Percentiles rank a stretch among this genome's conserved stretches.
phyloP scores from a whole-genome alignment of 345 rosid genomes.

The Erysimum cheiranthoides region DNA sequence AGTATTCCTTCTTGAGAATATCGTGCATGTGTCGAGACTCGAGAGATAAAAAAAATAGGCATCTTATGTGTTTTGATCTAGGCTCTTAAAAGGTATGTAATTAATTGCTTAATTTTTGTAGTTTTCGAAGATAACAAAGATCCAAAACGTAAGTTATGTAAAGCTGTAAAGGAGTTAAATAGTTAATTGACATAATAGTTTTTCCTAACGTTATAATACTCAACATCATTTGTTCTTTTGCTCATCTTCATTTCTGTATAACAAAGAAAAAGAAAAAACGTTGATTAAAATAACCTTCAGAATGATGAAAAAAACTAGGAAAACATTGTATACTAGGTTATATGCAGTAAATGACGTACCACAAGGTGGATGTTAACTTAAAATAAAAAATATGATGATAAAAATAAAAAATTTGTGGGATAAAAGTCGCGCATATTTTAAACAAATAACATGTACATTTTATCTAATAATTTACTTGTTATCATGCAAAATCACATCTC shows the following conservation, averaged over 20 bases:
- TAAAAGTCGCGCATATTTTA: background rate
- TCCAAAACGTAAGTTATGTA: slow-evolving; percentile 3
- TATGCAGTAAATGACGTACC: too few relatives aligned
- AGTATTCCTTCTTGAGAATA: slow-evolving; percentile 27
- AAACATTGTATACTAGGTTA: background rate
- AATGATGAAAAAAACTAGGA: background rate
- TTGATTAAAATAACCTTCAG: background rate
- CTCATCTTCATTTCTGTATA: background rate
- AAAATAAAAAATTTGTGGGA: too few relatives aligned
- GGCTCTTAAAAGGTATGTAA: slow-evolving; percentile 2
- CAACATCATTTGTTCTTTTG: background rate
- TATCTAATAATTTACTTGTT: background rate
- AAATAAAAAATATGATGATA: too few relatives aligned
- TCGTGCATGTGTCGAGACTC: slow-evolving; percentile 28
- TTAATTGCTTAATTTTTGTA: slow-evolving; percentile 23
- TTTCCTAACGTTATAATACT: background rate
- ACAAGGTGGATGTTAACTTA: too few relatives aligned
- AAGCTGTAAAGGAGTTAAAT: background rate
- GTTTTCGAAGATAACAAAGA: slow-evolving; percentile 16
- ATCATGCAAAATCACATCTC: background rate
- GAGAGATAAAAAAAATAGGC: slow-evolving; percentile 11
- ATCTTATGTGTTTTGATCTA: slow-evolving; percentile 25
- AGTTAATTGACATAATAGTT: background rate
- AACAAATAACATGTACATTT: background rate
- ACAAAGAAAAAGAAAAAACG: background rate